A percentile compares a stretch with the other conserved stretches of the same genome.
Conservation (phyloP, 2,329 filamentous ascomycete species). For the Eutypella sp. region DNA sequence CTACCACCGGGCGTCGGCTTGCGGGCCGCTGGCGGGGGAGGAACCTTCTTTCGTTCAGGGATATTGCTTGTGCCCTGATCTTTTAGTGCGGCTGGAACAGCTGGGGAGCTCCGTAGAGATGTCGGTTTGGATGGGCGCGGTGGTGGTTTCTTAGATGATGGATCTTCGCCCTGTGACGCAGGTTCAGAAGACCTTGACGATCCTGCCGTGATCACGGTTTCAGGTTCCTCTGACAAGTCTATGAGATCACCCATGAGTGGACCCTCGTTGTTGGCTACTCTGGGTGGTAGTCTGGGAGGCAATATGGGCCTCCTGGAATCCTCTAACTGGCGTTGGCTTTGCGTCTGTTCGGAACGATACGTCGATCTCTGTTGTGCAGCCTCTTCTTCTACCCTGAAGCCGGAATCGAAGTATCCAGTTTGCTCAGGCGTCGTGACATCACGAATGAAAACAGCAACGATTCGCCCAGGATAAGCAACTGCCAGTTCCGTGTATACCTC, state of each 20-base stretch:
- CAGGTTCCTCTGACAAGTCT: slow-evolving; percentile 53
- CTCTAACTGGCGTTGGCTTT: slow-evolving; percentile 14
- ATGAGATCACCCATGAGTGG: slow-evolving; percentile 55
- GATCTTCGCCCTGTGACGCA: slow-evolving; percentile 18
- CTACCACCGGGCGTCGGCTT: slow-evolving; percentile 22
- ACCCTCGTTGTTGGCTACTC: slow-evolving; percentile 22
- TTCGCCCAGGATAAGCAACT: slow-evolving; percentile 72
- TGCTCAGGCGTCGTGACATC: slow-evolving; percentile 82
- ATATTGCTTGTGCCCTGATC: slow-evolving; percentile 6
- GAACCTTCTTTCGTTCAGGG: slow-evolving; percentile 14
- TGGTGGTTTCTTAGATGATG: slow-evolving; percentile 33
- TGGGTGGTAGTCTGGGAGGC: slow-evolving; percentile 26
- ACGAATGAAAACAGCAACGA: slow-evolving; percentile 86
- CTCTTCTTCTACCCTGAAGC: slow-evolving; percentile 27
- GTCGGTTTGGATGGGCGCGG: slow-evolving; percentile 55
- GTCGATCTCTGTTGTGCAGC: slow-evolving; percentile 18
- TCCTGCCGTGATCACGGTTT: slow-evolving; percentile 31
- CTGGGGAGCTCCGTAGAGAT: slow-evolving; percentile 43
- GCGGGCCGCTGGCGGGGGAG: slow-evolving; percentile 32
- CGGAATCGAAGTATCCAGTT: slow-evolving; percentile 72
- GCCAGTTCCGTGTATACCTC: slow-evolving; percentile 97
- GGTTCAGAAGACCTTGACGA: slow-evolving; percentile 26
- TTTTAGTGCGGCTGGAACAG: slow-evolving; percentile 11
- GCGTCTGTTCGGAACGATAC: slow-evolving; percentile 9
- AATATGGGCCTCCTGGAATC: slow-evolving; percentile 24